Evolutionary conservation across 345 rosid genomes (phyloP), one percentile per base, ranked within the genome.

Genomic region (Lepidium didymum): DNA sequence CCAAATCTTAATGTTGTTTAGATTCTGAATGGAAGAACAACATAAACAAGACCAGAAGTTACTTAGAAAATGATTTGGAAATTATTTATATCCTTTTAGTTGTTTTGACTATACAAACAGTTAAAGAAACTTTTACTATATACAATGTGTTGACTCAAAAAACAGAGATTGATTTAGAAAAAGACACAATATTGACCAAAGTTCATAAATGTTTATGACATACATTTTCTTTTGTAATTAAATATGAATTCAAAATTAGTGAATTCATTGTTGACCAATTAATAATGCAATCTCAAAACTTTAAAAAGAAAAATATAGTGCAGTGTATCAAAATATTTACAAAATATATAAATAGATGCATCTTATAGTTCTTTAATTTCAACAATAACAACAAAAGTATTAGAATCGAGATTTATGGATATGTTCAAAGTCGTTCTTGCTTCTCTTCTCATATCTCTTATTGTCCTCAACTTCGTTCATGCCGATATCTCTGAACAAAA

Each of bases 371-470:
- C 52, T 13, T 40, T 4, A 27, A 40, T 33, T 15, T 12, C 41
- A 31, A 0, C 16, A 52, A 0, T 14, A 31, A 31, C 11, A 65
- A 36, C 5, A 37, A 29, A 38, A 58, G 33, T 14, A 14, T 29
- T 9, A 0, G 15, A n/a, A n/a, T 34, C 2, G 0, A 44, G 49
- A 7, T 44, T 21, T 15, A 83, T 84, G 92, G 83, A 77, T 35
- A 25, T 69, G 15, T 59, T 72, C 10, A 79, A 62, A 67, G 42
- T 72, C 62, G 36, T 80, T 10, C 15, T 77, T 34, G 81, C 84
- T 64, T 77, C 80, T 37, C 63, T 81, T 73, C 76, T 85, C 68
- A 44, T 81, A 62, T 83, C 85, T 51, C 78, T 85, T 44, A 72
- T 83, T 35, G 50, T 81, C 41, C 69, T 81, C 49, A 74, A 74